These are phyloP conservation scores for Calonectria leucothoes DNA, from an alignment of 2,329 filamentous ascomycete species.

Conservation along the genomic window DNA sequence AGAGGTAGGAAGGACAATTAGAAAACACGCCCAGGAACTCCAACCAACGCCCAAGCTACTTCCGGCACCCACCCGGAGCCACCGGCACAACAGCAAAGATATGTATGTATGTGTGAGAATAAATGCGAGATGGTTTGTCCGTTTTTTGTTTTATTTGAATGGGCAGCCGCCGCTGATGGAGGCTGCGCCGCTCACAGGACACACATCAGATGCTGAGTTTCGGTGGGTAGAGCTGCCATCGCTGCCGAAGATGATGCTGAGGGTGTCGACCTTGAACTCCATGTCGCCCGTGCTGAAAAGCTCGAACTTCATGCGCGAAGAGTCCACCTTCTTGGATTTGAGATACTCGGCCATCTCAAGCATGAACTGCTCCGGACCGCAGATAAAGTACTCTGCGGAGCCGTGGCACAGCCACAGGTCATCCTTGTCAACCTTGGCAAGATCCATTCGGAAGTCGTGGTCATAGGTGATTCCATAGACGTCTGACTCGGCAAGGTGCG, in stretches of 20 bases:
- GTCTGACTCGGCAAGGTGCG: constrained; percentile 58
- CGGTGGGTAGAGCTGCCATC: constrained; percentile 26
- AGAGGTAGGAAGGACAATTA: constrained; percentile 4
- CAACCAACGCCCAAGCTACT: constrained; percentile 5
- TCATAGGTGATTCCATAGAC: constrained; percentile 57
- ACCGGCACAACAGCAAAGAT: neutral
- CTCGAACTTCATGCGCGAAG: constrained; percentile 56
- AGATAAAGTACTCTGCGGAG: constrained; percentile 65
- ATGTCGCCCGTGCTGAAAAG: constrained; percentile 60
- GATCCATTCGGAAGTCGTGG: constrained; percentile 56
- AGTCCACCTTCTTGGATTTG: constrained; percentile 52
- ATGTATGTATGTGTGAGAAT: neutral
- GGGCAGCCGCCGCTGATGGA: constrained; percentile 20
- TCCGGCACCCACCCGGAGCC: constrained; percentile 12
- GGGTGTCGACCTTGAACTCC: constrained; percentile 48
- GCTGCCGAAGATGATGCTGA: constrained; percentile 42
- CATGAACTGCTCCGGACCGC: constrained; percentile 67
- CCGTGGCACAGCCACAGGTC: constrained; percentile 59
- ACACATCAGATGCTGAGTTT: constrained; percentile 18
- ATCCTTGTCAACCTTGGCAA: constrained; percentile 55
- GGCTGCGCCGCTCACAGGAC: constrained; percentile 26
- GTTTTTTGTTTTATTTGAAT: constrained; percentile 14
- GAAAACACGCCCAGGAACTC: constrained; percentile 9
- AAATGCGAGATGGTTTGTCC: neutral
- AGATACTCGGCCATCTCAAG: constrained; percentile 59